Percentiles rank a stretch among this genome's conserved stretches.
Conservation (phyloP, 1,284 basidiomycete genomes). For the Crucibulum parvulum region DNA sequence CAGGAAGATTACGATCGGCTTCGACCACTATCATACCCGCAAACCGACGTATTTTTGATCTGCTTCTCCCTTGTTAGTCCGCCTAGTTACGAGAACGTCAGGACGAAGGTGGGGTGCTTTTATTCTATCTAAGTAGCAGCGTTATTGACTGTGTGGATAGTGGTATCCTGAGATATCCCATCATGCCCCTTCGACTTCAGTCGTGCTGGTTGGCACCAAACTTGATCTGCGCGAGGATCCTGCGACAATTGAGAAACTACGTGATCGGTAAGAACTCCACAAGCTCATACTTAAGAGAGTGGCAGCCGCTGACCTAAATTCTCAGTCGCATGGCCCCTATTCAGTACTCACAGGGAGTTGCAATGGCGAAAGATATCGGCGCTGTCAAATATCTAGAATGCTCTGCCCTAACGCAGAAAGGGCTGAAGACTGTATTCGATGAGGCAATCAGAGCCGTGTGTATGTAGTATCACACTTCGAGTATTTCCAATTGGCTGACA, state of each 20-base stretch:
- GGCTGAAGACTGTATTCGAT: constrained; percentile 96
- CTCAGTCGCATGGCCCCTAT: constrained; percentile 93
- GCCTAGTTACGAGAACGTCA: constrained; percentile 98
- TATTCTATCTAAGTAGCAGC: constrained; percentile 2
- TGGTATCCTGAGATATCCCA: constrained; percentile 98
- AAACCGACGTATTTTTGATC: constrained; percentile 99
- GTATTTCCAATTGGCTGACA: not conserved
- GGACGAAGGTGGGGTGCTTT: constrained; percentile 79
- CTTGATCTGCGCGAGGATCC: constrained; percentile 97
- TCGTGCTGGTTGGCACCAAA: constrained; percentile 98
- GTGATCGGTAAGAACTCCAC: constrained; percentile 75
- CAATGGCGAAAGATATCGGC: constrained; percentile 93
- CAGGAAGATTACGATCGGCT: constrained; percentile 99
- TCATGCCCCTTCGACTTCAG: constrained; percentile 94
- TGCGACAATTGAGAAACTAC: constrained; percentile 88
- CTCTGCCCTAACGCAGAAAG: constrained; percentile 97
- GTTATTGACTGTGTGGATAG: constrained; percentile 47
- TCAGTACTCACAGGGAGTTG: constrained; percentile 88
- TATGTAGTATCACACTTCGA: constrained; percentile 54
- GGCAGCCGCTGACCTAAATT: not conserved
- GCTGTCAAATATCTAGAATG: constrained; percentile 98
- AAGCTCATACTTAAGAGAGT: not conserved
- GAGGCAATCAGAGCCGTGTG: constrained; percentile 93
- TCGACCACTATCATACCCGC: constrained; percentile 97
- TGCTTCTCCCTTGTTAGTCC: constrained; percentile 99